Percentiles rank a stretch among this genome's conserved stretches.
These are phyloP conservation scores for Psophocarpus tetragonolobus DNA, from an alignment of 306 rosid species.

Conservation along the genomic window DNA sequence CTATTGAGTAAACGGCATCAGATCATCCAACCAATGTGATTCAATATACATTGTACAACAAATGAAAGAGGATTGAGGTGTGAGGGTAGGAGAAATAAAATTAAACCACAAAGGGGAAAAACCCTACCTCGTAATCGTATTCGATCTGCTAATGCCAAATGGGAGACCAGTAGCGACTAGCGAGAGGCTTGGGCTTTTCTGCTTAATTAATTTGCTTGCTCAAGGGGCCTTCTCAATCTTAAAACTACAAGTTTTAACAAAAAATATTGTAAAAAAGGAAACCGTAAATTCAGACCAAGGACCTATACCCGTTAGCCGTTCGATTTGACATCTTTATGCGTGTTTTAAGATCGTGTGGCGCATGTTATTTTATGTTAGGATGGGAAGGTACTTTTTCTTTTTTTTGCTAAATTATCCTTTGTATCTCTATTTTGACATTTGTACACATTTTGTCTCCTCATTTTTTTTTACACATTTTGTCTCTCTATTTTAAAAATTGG, in stretches of 20 bases:
- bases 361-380: background rate
- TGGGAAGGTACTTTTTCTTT: background rate
- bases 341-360: background rate
- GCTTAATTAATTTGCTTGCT: slow-evolving; percentile 15
- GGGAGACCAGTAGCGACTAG: background rate
- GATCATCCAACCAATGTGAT: background rate
- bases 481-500: no score
- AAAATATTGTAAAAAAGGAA: background rate
- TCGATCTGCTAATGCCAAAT: background rate
- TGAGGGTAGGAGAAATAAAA: background rate
- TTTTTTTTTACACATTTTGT: no score
- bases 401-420: background rate
- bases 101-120: background rate
- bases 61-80: background rate
- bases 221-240: background rate
- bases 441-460: no score
- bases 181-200: background rate
- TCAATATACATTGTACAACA: background rate
- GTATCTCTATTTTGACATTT: no score
- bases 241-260: background rate
- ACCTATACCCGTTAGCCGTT: background rate
- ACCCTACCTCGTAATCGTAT: background rate
- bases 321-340: background rate
- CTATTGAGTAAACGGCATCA: background rate
- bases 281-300: background rate